Evolutionary conservation across 495 filamentous ascomycete species (phyloP), one percentile per base, ranked within the genome.

Genomic region (Neurospora sp.): DNA sequence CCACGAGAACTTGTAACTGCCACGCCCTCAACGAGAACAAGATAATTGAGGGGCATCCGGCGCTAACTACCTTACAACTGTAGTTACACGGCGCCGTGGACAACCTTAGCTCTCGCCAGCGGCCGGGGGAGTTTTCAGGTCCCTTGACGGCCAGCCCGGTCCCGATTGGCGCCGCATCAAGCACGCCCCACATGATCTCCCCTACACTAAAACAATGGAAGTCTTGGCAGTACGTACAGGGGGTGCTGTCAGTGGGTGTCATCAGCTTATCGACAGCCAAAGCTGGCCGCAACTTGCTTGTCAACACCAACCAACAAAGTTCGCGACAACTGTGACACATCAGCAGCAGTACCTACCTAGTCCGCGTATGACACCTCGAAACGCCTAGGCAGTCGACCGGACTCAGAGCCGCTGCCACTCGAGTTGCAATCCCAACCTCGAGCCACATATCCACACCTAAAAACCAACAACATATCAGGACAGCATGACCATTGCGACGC

Each of bases 401-500:
- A 31, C 53, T 35, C 12, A 16, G 7, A 35, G 17, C 48, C 53
- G 53, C 27, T 17, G 27, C 27, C 53, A 0, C 27, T 31, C 53
- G 53, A 31, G 12, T 61, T 14, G 6, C 53, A 61, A 7, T 61
- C 8, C 22, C 53, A 31, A 61, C 6, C 53, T 31, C 53, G 14
- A 65, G 14, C 53, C 53, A 35, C 53, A 65, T 35, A 65, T 17
- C 22, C 53, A 17, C 1, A 17, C 3, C 27, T 17, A 17, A 65
- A 17, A 65, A 1, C 12, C 22, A 65, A 44, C 41, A 44, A 1
- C 53, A 27, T 27, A 59, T 65, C 53, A 65, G 40, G 59, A 35
- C 27, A 75, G 42, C 53, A 81, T 81, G 79, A 69, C 74, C 40
- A 65, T 45, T 40, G 14, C 61, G 61, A 31, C 53, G 16, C 44